A percentile compares a stretch with the other conserved stretches of the same genome.
Conservation (phyloP, 2,329 filamentous ascomycete species). For the Aspergillus sp. region DNA sequence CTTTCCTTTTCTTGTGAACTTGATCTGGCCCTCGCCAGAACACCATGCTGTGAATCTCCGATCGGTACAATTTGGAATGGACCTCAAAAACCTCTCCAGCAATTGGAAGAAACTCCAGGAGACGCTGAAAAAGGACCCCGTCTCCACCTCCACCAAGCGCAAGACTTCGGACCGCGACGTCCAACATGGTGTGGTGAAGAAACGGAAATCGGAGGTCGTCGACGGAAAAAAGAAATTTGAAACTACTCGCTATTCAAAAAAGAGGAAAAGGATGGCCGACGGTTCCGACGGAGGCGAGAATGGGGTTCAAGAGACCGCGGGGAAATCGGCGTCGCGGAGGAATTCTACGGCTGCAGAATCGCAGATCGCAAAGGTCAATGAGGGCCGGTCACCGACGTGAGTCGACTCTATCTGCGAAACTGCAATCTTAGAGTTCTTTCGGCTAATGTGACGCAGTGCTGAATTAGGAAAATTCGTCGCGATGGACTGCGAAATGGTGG, state of each 20-base stretch:
- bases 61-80: constrained; percentile 34
- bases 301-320: constrained; percentile 63
- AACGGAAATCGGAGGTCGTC: constrained; percentile 26
- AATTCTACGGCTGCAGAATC: constrained; percentile 52
- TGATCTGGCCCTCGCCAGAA: constrained; percentile 1
- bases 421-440: constrained; percentile 14
- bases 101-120: constrained; percentile 54
- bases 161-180: constrained; percentile 33
- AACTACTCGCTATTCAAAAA: constrained; percentile 18
- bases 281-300: constrained; percentile 35
- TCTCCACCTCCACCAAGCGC: constrained; percentile 30
- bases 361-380: constrained; percentile 58
- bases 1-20: constrained; percentile 1
- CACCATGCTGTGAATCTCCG: constrained; percentile 23
- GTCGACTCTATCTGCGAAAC: constrained; percentile 12
- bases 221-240: constrained; percentile 25
- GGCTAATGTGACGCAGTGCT: constrained; percentile 47
- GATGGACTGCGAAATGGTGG: constrained; percentile 98
- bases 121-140: constrained; percentile 38
- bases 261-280: constrained; percentile 36
- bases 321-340: constrained; percentile 59
- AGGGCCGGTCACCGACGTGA: constrained; percentile 55
- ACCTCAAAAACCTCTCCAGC: constrained; percentile 45
- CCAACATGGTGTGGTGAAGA: constrained; percentile 34
- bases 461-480: constrained; percentile 86